These are phyloP conservation scores for Gossypium australe DNA, from an alignment of 345 rosid genomes.

Conservation along the genomic window DNA sequence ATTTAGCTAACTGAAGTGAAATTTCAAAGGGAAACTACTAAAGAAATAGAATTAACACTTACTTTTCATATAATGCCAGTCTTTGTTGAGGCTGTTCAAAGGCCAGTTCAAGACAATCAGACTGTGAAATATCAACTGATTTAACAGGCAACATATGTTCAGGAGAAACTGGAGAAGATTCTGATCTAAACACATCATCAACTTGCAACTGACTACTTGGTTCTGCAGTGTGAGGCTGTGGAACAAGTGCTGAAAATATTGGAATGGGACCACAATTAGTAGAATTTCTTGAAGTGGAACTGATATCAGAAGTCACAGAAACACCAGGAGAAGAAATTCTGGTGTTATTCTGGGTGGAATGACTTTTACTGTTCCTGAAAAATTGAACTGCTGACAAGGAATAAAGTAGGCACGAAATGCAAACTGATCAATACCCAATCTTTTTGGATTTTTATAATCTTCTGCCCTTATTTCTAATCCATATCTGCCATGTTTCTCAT, in stretches of 20 bases:
- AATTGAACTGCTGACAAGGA: slow-evolving; percentile 60
- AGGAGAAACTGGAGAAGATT: slow-evolving; percentile 13
- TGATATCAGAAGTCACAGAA: slow-evolving; percentile 7
- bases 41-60: slow-evolving; percentile 15
- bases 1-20: not conserved
- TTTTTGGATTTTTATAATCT: slow-evolving; percentile 33
- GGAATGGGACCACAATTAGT: slow-evolving; percentile 16
- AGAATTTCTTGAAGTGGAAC: slow-evolving; percentile 14
- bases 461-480: slow-evolving; percentile 53
- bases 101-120: slow-evolving; percentile 33
- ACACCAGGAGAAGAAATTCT: slow-evolving; percentile 14
- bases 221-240: slow-evolving; percentile 18
- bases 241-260: slow-evolving; percentile 31
- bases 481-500: slow-evolving; percentile 44
- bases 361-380: slow-evolving; percentile 24
- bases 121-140: slow-evolving; percentile 14
- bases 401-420: slow-evolving; percentile 51
- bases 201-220: not conserved
- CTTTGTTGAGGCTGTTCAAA: slow-evolving; percentile 54
- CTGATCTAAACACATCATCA: slow-evolving; percentile 7
- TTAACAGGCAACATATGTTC: slow-evolving; percentile 10
- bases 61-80: slow-evolving; percentile 50
- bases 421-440: slow-evolving; percentile 39
- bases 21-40: not conserved
- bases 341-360: not conserved